Base-by-base conservation (phyloP, 2,329 filamentous ascomycete species). In the Endoconidiophora laricicola region DNA sequence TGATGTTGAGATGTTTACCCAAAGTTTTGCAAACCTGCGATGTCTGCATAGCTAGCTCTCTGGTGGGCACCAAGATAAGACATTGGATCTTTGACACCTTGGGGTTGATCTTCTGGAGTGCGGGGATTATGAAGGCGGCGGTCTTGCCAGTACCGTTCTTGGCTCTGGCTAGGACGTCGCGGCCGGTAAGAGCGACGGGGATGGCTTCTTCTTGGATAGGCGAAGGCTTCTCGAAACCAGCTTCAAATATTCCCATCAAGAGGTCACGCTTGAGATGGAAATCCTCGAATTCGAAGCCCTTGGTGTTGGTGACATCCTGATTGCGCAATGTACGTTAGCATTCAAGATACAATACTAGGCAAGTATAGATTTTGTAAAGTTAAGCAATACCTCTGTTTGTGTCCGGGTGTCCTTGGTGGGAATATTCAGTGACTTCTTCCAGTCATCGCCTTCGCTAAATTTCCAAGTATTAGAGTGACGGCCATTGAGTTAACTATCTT, bases 91-190 rank as follows among this genome's bases (percentile, higher is more conserved):
- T 96, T 63, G 83, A 82, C 64, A 86, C 84, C 67, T 95, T 96
- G 47, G 91, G 85, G 69, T 98, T 95, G 69, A 96, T 91, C 62
- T 86, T 84, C 69, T 98, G 85, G 50, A 98, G 78, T 43, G 86
- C 85, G 45, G 91, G 91, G 56, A 98, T 96, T 56, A 96, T 85
- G 64, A 96, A 98, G 55, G 93, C 93, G 22, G 90, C 91, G 7
- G 91, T 98, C 71, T 98, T 98, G 63, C 91, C 91, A 37, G 91
- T 98, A 56, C 91, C 91, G 65, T 98, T 98, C 73, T 98, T 98
- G 57, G 91, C 91, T 66, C 91, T 79, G 54, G 91, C 91, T 56
- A 98, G 76, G 60, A 98, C 88, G 63, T 98, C 91, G 67, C 90
- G 79, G 51, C 91, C 91, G 44, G 90, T 94, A 52, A 98, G 75